A percentile compares a stretch with the other conserved stretches of the same genome.
Evolutionary conservation across 2,329 filamentous ascomycete genomes (phyloP).

Genomic region (Curvularia eragrostidis): DNA sequence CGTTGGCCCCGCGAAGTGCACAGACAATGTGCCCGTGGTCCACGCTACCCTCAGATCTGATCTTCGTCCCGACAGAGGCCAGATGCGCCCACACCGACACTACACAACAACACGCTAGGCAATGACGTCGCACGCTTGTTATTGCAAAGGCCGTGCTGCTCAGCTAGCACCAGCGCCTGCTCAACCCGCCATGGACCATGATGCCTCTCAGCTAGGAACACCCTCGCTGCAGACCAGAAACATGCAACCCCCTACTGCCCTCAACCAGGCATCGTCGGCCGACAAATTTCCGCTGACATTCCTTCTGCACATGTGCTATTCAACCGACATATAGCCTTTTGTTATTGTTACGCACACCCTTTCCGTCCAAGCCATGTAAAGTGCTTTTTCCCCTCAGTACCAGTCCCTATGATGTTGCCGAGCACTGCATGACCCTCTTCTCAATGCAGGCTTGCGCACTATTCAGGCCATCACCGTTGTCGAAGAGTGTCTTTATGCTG

Average conservation of each 20-base stretch:
- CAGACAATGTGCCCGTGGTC: conserved; percentile 23
- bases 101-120: not conserved
- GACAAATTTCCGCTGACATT: conserved; percentile 18
- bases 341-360: not conserved
- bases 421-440: not conserved
- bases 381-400: not conserved
- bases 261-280: conserved; percentile 8
- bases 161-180: not conserved
- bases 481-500: conserved; percentile 73
- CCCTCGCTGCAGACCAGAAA: not conserved
- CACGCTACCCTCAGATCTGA: conserved; percentile 20
- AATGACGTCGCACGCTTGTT: conserved; percentile 5
- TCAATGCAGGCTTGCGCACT: not conserved
- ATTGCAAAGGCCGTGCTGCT: conserved; percentile 2
- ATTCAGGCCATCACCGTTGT: conserved; percentile 61
- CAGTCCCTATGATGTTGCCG: not conserved
- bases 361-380: not conserved
- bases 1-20: conserved; percentile 28
- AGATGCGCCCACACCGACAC: conserved; percentile 3
- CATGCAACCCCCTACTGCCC: conserved; percentile 5
- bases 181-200: not conserved
- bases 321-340: conserved; percentile 8
- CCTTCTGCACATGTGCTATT: conserved; percentile 13
- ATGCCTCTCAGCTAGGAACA: not conserved
- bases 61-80: conserved; percentile 13